Conservation (phyloP, 164 flowering plant species). For the Litsea cubeba region DNA sequence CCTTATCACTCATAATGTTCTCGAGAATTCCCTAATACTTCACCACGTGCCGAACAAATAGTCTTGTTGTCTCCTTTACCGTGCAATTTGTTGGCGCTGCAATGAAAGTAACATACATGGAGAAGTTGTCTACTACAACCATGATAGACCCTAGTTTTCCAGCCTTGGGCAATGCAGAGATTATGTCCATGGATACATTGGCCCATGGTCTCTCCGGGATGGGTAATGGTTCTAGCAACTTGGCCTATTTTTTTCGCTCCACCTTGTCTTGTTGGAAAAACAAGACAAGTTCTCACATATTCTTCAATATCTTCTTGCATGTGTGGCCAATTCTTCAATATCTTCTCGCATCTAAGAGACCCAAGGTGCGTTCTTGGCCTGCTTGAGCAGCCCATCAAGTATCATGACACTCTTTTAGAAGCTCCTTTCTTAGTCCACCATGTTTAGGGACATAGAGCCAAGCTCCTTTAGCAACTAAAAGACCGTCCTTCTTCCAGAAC, state of each 20-base stretch:
- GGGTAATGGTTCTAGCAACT: too few relatives aligned
- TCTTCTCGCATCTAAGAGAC: neutral
- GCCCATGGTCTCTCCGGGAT: neutral
- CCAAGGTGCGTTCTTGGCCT: neutral
- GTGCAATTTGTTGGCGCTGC: neutral
- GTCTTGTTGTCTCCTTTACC: neutral
- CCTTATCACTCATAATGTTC: neutral
- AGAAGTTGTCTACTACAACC: neutral
- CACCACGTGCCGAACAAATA: constrained; percentile 3
- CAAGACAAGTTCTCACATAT: neutral
- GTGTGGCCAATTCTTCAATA: neutral
- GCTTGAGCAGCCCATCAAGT: too few relatives aligned
- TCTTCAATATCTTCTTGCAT: neutral
- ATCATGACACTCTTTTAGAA: too few relatives aligned
- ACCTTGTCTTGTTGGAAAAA: constrained; percentile 18
- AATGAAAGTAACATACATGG: neutral
- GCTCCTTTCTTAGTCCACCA: too few relatives aligned
- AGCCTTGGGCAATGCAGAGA: neutral
- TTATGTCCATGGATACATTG: constrained; percentile 11
- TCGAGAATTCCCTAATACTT: constrained; percentile 6
- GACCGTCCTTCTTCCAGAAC: too few relatives aligned
- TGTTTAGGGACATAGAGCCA: too few relatives aligned
- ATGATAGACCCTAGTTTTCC: neutral
- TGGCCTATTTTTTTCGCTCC: neutral
- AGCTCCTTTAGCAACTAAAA: too few relatives aligned